Conservation (phyloP, 768 basidiomycete genomes). For the Exsudoporus frostii region DNA sequence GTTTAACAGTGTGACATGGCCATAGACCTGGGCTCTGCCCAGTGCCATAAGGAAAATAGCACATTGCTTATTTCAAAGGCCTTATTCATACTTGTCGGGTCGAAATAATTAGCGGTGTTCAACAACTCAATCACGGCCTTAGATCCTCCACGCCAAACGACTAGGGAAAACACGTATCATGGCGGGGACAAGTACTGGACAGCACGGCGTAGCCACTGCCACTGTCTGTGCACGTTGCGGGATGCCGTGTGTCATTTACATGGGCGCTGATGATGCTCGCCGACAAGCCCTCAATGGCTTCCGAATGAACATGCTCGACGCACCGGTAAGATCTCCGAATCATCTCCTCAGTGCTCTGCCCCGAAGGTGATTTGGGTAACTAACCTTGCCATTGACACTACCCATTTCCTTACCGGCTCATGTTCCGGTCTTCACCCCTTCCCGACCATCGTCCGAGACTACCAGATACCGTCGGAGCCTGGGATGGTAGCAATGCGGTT, state of each 20-base stretch:
- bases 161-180: not conserved
- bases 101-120: not conserved
- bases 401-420: slow-evolving; percentile 1
- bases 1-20: slow-evolving; percentile 10
- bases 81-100: too few species aligned
- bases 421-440: slow-evolving; percentile 3
- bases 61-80: too few species aligned
- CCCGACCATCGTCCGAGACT: slow-evolving; percentile 1
- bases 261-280: not conserved
- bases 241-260: not conserved
- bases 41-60: too few species aligned
- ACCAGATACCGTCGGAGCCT: not conserved
- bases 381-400: not conserved
- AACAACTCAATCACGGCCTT: not conserved
- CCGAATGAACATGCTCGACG: not conserved
- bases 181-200: not conserved
- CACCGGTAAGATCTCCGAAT: not conserved
- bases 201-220: not conserved
- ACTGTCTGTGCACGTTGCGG: not conserved
- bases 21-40: too few species aligned
- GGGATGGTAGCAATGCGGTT: not conserved
- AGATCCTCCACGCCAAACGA: not conserved
- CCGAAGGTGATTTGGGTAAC: not conserved
- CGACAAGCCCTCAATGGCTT: not conserved
- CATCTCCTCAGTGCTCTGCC: not conserved